Percentiles rank a stretch among this genome's conserved stretches.
Conservation (phyloP, 2,329 filamentous ascomycete genomes). For the Fusarium equiseti region DNA sequence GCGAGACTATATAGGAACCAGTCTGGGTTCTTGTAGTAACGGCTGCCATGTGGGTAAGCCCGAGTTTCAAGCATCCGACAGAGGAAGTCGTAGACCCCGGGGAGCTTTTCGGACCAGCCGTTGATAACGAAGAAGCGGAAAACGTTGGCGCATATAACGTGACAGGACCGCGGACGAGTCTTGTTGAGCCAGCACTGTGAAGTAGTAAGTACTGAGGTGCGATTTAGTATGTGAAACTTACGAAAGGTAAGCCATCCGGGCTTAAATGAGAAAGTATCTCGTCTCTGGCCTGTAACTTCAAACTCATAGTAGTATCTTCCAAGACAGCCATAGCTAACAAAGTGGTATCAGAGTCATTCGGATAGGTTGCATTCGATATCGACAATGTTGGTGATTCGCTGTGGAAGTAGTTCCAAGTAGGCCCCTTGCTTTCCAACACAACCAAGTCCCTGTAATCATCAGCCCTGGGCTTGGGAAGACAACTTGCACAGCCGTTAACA, state of each 20-base stretch:
- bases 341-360: constrained; percentile 11
- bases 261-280: constrained; percentile 3
- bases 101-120: not conserved
- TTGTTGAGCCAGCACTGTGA: constrained; percentile 9
- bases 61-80: constrained; percentile 4
- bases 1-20: constrained; percentile 7
- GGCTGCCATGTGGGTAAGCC: constrained; percentile 12
- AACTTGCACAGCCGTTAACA: fast-evolving
- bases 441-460: not conserved
- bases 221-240: not conserved
- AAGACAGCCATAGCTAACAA: not conserved
- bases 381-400: not conserved
- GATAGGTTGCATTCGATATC: not conserved
- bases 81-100: not conserved
- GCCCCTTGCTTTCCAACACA: not conserved
- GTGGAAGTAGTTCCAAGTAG: constrained; percentile 14
- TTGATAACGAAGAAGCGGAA: constrained; percentile 21
- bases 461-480: fast-evolving
- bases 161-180: not conserved
- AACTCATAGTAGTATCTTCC: not conserved
- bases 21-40: constrained; percentile 17
- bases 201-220: not conserved
- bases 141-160: constrained; percentile 16
- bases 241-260: constrained; percentile 3
- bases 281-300: not conserved